Evolutionary conservation across 768 basidiomycete genomes (phyloP).

Genomic region (Chalciporus piperatus): DNA sequence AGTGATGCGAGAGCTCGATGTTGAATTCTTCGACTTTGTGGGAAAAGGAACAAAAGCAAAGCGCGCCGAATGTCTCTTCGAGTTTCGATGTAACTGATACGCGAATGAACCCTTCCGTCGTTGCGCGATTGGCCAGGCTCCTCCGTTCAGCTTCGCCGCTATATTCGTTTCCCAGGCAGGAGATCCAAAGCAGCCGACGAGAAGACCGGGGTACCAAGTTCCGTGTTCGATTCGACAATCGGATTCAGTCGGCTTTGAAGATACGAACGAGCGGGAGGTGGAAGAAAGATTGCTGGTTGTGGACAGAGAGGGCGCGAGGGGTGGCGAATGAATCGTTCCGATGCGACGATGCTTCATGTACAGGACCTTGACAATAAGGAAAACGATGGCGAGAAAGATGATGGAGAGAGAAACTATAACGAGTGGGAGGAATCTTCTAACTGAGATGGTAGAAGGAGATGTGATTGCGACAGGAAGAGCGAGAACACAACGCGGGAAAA

Average conservation of each 20-base stretch:
- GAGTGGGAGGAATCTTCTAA: slow-evolving; percentile 9
- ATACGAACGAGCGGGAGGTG: neutral
- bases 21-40: neutral
- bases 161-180: slow-evolving; percentile 29
- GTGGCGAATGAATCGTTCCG: slow-evolving; percentile 21
- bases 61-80: slow-evolving; percentile 9
- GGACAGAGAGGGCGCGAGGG: neutral
- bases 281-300: neutral
- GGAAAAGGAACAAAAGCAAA: neutral
- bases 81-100: slow-evolving; percentile 7
- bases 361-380: slow-evolving; percentile 22
- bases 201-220: slow-evolving; percentile 10
- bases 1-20: slow-evolving; percentile 6
- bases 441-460: neutral
- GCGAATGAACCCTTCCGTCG: slow-evolving; percentile 2
- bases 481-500: slow-evolving; percentile 2
- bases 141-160: slow-evolving; percentile 11
- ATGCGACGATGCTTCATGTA: slow-evolving; percentile 31
- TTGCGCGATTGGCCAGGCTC: slow-evolving; percentile 7
- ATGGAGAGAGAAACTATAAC: slow-evolving; percentile 12
- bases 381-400: slow-evolving; percentile 14
- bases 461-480: slow-evolving; percentile 13
- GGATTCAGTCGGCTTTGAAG: neutral
- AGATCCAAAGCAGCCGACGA: slow-evolving; percentile 32
- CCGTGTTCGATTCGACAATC: slow-evolving; percentile 5